Conservation (phyloP, 345 rosid genomes). For the Rubroshorea leprosula region DNA sequence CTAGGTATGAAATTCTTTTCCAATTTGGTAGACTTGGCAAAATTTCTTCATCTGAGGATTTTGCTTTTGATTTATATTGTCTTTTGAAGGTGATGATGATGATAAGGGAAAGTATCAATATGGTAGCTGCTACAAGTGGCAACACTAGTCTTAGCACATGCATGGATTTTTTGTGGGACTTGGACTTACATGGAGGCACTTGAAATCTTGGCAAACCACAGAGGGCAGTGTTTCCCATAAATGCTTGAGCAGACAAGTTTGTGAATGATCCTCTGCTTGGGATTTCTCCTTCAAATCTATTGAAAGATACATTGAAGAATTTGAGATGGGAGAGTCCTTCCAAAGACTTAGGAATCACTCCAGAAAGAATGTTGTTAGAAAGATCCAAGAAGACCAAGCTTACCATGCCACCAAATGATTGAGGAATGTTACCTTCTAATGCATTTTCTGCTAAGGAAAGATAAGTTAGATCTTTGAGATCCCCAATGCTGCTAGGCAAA, state of each 20-base stretch:
- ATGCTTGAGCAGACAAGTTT: conserved; percentile 18
- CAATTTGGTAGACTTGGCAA: not conserved
- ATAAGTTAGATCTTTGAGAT: not conserved
- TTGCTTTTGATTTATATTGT: not conserved
- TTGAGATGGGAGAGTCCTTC: conserved; percentile 11
- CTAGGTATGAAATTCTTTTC: conserved; percentile 10
- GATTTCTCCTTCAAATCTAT: conserved; percentile 19
- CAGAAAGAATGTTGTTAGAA: conserved; percentile 19
- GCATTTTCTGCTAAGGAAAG: conserved; percentile 13
- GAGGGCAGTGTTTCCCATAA: conserved; percentile 10
- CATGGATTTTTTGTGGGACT: not conserved
- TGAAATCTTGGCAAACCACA: conserved; percentile 8
- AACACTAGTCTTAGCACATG: not conserved
- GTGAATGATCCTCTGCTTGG: conserved; percentile 17
- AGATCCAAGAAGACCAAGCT: conserved; percentile 20
- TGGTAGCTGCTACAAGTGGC: not conserved
- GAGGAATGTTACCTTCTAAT: conserved; percentile 19
- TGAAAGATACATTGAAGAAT: conserved; percentile 19
- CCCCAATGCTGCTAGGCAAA: conserved; percentile 9
- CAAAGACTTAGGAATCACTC: conserved; percentile 22
- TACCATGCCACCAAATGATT: conserved; percentile 13
- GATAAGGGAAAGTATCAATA: not conserved
- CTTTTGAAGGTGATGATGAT: not conserved
- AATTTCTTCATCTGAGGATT: not conserved
- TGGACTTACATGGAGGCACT: conserved; percentile 11